Conservation (phyloP, 805 yeast genomes). For the Starmerella bombi region DNA sequence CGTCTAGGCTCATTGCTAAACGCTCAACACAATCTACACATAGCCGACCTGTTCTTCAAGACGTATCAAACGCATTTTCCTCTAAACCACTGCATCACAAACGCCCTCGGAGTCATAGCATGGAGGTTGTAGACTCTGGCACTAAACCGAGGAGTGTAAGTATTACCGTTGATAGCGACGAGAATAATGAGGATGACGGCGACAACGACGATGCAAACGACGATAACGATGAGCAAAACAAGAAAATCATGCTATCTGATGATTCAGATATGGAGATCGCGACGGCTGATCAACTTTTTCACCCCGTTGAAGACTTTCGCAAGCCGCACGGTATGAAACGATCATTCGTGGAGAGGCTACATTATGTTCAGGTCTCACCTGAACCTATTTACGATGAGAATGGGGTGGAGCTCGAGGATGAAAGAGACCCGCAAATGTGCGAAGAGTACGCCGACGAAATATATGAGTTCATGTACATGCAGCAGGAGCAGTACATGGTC, state of each 20-base stretch:
- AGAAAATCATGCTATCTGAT: too few relatives aligned
- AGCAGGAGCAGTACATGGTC: constrained; percentile 63
- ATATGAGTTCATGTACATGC: constrained; percentile 59
- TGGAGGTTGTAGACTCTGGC: too few relatives aligned
- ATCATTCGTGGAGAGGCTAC: constrained; percentile 2
- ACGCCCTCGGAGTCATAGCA: neutral
- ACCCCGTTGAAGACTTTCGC: neutral
- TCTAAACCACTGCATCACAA: too few relatives aligned
- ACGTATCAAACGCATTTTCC: constrained; percentile 4
- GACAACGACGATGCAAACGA: too few relatives aligned
- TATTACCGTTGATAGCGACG: too few relatives aligned
- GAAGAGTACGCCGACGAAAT: constrained; percentile 84
- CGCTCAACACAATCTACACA: too few relatives aligned
- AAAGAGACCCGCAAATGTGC: constrained; percentile 55
- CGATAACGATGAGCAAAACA: too few relatives aligned
- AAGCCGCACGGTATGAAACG: neutral
- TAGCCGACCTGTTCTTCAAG: constrained; percentile 3
- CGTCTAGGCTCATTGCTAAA: too few relatives aligned
- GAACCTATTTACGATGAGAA: constrained; percentile 1
- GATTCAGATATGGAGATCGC: too few relatives aligned
- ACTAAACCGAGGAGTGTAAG: too few relatives aligned
- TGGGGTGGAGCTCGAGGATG: constrained; percentile 20
- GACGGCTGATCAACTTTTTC: too few relatives aligned
- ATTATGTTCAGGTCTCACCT: neutral
- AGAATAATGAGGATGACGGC: too few relatives aligned